Evolutionary conservation across 176 grass and related monocot species (phyloP), one percentile per base, ranked within the genome.

Genomic region (Metroxylon sagu): DNA sequence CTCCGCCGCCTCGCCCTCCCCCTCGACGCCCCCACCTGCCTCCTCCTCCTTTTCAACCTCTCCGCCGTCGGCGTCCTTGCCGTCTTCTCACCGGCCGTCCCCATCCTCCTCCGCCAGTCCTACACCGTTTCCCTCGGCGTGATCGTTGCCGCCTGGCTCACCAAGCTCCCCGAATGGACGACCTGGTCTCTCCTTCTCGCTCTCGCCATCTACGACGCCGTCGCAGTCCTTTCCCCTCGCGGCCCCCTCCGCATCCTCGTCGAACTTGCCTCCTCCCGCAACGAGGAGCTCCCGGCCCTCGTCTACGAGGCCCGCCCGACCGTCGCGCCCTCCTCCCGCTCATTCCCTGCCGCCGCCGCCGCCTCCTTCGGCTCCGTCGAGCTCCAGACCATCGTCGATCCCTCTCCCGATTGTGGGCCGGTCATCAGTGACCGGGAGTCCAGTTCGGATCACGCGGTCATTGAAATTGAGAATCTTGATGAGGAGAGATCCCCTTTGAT

Each of bases 221-320:
- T 84, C 30, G 93, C 93, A 5, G 93, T 98, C 56, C 84, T 98
- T 49, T 80, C 83, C 5, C 87, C 93, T 2, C 66, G 82, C 26
- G 93, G 93, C 0, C 93, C 93, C 14, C 80, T 98, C 53, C 71
- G 93, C 62, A 88, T 98, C 62, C 87, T 98, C 68, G 93, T 98
- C 19, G 84, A 98, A 63, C 69, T 98, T 1, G 84, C 87, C n/a
- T 92, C 93, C 2, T 88, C 88, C 70, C 80, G 93, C 16, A 87
- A 88, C 14, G 93, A 98, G 49, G 93, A 98, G 23, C 87, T 98
- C 6, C 93, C 87, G 1, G 93, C 93, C 2, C 84, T 98, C 23
- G 61, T 98, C 61, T 98, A 98, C 2, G 93, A 98, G 69, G 86
- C 87, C 5, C 81, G 93, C 21, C 85, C 85, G 19, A 82, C 81